phyloP scores from a whole-genome alignment of 345 rosid species.

The Tarenaya hassleriana region DNA sequence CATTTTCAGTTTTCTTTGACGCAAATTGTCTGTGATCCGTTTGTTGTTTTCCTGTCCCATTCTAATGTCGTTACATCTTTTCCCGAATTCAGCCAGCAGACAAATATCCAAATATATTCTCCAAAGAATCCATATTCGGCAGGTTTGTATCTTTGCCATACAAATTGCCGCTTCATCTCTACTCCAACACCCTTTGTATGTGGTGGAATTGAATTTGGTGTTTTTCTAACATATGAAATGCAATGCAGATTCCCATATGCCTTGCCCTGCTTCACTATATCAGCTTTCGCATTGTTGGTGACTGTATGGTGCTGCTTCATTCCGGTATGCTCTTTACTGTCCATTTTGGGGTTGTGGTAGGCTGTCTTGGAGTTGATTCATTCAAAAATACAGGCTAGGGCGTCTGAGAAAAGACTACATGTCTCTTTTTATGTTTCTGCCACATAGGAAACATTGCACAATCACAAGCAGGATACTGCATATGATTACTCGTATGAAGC shows the following conservation, averaged over 20 bases:
- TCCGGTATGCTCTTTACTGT: slow-evolving; percentile 30
- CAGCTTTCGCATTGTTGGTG: slow-evolving; percentile 54
- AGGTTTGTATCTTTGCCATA: slow-evolving; percentile 34
- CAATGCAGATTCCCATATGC: slow-evolving; percentile 74
- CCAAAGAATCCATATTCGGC: slow-evolving; percentile 66
- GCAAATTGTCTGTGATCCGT: not conserved
- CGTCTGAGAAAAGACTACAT: not conserved
- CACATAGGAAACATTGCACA: slow-evolving; percentile 67
- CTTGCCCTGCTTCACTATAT: slow-evolving; percentile 61
- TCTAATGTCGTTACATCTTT: slow-evolving; percentile 7
- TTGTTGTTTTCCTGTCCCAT: not conserved
- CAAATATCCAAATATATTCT: slow-evolving; percentile 59
- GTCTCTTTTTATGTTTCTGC: slow-evolving; percentile 11
- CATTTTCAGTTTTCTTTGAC: not conserved
- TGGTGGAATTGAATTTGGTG: not conserved
- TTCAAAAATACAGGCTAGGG: too few relatives aligned
- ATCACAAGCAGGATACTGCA: slow-evolving; percentile 29
- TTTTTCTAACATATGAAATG: not conserved
- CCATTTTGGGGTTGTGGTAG: not conserved
- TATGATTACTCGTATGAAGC: too few relatives aligned
- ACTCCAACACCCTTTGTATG: not conserved
- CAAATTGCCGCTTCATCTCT: not conserved
- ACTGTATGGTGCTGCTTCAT: slow-evolving; percentile 60
- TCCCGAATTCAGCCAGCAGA: slow-evolving; percentile 63
- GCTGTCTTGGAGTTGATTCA: too few relatives aligned